These are phyloP conservation scores for Vitis rotundifolia DNA, from an alignment of 164 flowering plant genomes.

Conservation along the genomic window DNA sequence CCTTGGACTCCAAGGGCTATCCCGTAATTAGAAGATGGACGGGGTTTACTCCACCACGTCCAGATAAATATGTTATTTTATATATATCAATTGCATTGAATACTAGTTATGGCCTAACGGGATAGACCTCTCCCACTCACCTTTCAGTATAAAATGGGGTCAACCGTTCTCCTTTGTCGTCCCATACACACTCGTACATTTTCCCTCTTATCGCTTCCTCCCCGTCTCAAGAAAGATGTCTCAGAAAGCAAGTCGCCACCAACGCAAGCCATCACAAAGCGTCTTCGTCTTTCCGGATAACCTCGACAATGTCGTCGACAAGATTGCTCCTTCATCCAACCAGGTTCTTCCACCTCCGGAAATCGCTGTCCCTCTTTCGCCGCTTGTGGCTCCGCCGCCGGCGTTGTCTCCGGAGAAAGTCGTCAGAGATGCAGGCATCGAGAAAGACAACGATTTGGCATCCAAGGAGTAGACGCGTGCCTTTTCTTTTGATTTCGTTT, in stretches of 20 bases:
- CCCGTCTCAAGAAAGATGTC: constrained; percentile 25
- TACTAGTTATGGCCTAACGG: too few relatives aligned
- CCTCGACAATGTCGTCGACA: constrained; percentile 12
- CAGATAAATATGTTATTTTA: too few relatives aligned
- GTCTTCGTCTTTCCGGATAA: constrained; percentile 32
- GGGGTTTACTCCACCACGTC: too few relatives aligned
- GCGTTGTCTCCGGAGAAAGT: background rate
- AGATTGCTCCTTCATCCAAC: background rate
- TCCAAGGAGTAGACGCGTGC: background rate
- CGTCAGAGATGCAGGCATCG: background rate
- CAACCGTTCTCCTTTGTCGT: too few relatives aligned
- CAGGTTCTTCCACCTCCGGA: constrained; percentile 6
- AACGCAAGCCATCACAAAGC: constrained; percentile 46
- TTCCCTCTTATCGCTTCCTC: background rate
- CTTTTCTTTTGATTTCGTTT: background rate
- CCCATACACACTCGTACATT: background rate
- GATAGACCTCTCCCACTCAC: too few relatives aligned
- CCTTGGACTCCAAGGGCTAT: too few relatives aligned
- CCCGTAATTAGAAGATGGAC: too few relatives aligned
- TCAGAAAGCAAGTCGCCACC: constrained; percentile 37
- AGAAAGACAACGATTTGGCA: background rate
- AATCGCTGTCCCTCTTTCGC: background rate
- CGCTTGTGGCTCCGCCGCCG: background rate
- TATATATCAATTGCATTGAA: too few relatives aligned
- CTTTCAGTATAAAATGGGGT: too few relatives aligned